Conservation (phyloP, 495 filamentous ascomycete species). For the Tuber aestivum region DNA sequence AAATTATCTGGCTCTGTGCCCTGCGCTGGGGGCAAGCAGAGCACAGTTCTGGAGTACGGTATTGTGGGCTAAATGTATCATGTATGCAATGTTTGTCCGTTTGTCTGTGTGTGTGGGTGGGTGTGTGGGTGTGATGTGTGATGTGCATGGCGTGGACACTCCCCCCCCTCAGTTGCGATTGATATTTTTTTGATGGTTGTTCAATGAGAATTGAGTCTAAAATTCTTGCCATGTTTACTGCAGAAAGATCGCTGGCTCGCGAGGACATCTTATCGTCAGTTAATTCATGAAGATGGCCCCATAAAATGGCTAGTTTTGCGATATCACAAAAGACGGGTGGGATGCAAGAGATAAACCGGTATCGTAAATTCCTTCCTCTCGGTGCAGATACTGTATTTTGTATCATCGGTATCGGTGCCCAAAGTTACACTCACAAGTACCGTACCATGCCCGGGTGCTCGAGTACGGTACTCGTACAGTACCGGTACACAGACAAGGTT, state of each 20-base stretch:
- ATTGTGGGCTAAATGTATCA: background rate
- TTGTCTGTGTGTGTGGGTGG: too few relatives aligned
- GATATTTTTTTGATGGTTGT: background rate
- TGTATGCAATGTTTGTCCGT: background rate
- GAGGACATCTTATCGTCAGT: background rate
- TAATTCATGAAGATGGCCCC: background rate
- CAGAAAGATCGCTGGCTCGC: background rate
- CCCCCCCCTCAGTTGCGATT: background rate
- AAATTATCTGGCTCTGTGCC: background rate
- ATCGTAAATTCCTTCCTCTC: background rate
- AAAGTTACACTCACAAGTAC: background rate
- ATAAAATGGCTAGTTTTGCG: background rate
- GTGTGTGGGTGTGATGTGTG: background rate
- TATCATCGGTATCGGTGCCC: background rate
- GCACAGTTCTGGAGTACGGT: background rate
- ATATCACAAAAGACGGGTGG: conserved; percentile 15
- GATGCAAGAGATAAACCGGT: background rate
- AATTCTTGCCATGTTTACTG: background rate
- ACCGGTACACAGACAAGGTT: background rate
- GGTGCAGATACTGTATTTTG: background rate
- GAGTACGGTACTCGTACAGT: too few relatives aligned
- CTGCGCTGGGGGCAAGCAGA: background rate
- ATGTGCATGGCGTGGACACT: background rate
- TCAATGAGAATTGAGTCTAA: background rate
- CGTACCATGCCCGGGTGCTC: background rate